These are phyloP conservation scores for Takakia lepidozioides DNA, from an alignment of 225 moss, liverwort and hornwort genomes.

Conservation along the genomic window DNA sequence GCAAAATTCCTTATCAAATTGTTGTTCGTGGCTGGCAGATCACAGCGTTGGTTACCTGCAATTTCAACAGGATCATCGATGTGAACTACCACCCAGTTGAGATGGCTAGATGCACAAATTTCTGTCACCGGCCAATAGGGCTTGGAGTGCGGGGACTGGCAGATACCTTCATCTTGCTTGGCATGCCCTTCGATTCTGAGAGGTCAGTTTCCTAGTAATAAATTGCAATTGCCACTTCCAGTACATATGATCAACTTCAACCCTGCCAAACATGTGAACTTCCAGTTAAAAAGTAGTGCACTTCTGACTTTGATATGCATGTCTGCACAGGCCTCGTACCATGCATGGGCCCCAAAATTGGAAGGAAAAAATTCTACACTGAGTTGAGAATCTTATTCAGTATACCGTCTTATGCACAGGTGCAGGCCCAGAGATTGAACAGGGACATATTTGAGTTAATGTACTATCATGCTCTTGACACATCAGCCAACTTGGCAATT, in stretches of 20 bases:
- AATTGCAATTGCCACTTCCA: not conserved
- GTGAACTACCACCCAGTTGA: constrained; percentile 38
- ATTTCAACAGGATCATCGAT: constrained; percentile 42
- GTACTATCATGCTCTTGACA: constrained; percentile 30
- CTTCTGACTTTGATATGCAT: too few species aligned
- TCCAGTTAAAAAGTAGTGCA: too few species aligned
- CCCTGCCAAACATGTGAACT: too few species aligned
- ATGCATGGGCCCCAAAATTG: too few species aligned
- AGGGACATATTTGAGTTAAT: constrained; percentile 43
- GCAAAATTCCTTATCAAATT: too few species aligned
- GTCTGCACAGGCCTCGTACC: too few species aligned
- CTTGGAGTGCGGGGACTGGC: constrained; percentile 50
- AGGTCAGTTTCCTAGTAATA: constrained; percentile 11
- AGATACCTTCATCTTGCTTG: constrained; percentile 40
- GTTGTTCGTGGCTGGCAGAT: constrained; percentile 14
- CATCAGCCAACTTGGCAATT: constrained; percentile 27
- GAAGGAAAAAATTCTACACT: too few species aligned
- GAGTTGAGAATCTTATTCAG: too few species aligned
- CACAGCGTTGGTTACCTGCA: constrained; percentile 17
- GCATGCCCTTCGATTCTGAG: constrained; percentile 43
- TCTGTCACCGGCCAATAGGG: constrained; percentile 39
- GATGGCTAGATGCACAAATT: constrained; percentile 22
- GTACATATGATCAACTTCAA: too few species aligned
- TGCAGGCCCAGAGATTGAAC: constrained; percentile 31
- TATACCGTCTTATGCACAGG: too few species aligned